Evolutionary conservation across 164 flowering plant genomes (phyloP).

Genomic region (Tetracentron sinense): DNA sequence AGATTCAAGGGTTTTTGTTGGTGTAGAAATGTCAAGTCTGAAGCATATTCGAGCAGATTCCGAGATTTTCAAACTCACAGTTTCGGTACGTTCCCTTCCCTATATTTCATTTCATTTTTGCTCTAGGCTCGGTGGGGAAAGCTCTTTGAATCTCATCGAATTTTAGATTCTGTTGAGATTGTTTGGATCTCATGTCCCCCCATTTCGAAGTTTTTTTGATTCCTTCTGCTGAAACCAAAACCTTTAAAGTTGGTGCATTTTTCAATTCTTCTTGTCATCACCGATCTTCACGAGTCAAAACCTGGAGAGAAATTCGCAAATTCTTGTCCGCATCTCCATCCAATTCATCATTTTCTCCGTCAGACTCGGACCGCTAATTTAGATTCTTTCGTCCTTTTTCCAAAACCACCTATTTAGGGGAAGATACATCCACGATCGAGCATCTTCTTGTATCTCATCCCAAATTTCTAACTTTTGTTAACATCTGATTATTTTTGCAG

Average conservation of each 20-base stretch:
- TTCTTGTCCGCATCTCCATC: not conserved
- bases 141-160: no score
- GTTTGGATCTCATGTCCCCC: no score
- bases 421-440: not conserved
- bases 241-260: no score
- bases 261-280: no score
- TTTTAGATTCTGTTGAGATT: no score
- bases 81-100: not conserved
- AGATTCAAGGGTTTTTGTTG: not conserved
- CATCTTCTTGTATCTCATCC: not conserved
- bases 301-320: not conserved
- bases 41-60: slow-evolving; percentile 4
- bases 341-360: not conserved
- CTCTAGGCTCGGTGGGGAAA: no score
- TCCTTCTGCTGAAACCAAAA: no score
- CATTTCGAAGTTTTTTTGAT: no score
- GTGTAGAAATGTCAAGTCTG: not conserved
- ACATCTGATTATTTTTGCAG: not conserved
- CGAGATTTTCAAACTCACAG: not conserved
- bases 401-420: not conserved
- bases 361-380: not conserved
- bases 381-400: no score
- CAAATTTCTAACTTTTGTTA: not conserved
- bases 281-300: not conserved
- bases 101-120: not conserved